Evolutionary conservation across 2,329 filamentous ascomycete genomes (phyloP), one percentile per base, ranked within the genome.

Genomic region (Phialocephala sp.): DNA sequence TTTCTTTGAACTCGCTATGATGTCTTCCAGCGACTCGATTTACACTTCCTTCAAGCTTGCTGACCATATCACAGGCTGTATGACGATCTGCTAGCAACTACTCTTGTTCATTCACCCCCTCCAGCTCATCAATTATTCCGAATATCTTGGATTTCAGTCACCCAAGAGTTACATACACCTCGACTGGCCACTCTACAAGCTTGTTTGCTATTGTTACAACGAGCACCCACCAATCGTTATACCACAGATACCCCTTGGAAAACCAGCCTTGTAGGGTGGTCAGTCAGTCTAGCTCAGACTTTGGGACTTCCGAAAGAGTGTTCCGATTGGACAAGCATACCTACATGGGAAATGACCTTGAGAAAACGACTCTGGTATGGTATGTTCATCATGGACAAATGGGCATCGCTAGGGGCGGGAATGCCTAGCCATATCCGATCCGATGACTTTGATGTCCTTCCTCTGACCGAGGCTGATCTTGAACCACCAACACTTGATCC

Each of bases 71-170:
- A 18, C 24, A 54, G 50, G 50, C 71, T 80, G 6, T 80, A 80
- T 73, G 80, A 81, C 65, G 79, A 80, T 62, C 66, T 74, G 22
- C 72, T 78, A 43, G 71, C 74, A 18, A 73, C 74, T 4, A 74
- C 73, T 22, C 71, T 77, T 45, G 67, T 77, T 43, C 76, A 76
- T 60, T 63, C 70, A n/a, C 74, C 75, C 14, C 74, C 74, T 36
- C 70, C 71, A 6, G 64, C 72, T 22, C 66, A 74, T 58, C 65
- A 72, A 27, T 65, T 78, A 14, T 77, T 76, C 63, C 74, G 74
- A 5, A 72, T 76, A 37, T 74, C 75, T 9, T 77, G 76, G 75
- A 63, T 73, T 15, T 69, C 69, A 14, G 68, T 77, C 14, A 72
- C 69, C 1, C 74, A 77, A 32, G 76, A 77, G 63, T 62, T 77